A percentile compares a stretch with the other conserved stretches of the same genome.
Evolutionary conservation across 495 filamentous ascomycete species (phyloP).

Genomic region (Cercophora scortea): DNA sequence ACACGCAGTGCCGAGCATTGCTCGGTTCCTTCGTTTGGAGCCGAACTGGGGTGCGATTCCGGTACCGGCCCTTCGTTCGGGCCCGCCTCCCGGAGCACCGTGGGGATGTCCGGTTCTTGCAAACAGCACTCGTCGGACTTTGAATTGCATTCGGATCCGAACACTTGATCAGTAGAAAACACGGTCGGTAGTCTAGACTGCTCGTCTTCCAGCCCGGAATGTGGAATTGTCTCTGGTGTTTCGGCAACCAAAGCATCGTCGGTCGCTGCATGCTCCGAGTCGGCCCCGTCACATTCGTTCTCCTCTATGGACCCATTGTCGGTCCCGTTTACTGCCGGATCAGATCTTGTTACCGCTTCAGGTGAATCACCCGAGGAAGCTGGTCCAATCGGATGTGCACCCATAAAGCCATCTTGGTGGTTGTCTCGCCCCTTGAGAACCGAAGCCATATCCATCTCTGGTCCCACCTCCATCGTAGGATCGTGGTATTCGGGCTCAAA

Average conservation of each 20-base stretch:
- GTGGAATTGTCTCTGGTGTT: neutral
- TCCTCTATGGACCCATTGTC: neutral
- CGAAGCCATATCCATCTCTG: neutral
- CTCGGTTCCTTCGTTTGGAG: constrained; percentile 9
- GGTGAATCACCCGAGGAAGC: neutral
- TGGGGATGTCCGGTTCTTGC: constrained; percentile 15
- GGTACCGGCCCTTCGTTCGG: constrained; percentile 1
- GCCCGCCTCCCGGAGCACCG: constrained; percentile 9
- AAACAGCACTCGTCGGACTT: constrained; percentile 4
- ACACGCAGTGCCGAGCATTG: neutral
- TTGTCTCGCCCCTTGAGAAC: neutral
- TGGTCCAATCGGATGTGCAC: neutral
- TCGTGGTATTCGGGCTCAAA: constrained; percentile 13
- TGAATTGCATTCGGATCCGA: constrained; percentile 15
- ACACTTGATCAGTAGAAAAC: neutral
- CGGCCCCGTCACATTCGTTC: neutral
- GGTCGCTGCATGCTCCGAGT: neutral
- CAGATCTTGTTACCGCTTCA: neutral
- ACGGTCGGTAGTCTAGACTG: neutral
- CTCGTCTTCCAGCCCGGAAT: neutral
- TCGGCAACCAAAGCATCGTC: neutral
- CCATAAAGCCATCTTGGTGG: neutral
- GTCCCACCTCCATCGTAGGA: neutral
- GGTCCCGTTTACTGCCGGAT: neutral
- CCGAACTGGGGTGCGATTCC: constrained; percentile 3